These are phyloP conservation scores for Tetragonia tetragonoides DNA, from an alignment of 148 eudicot species.

Conservation along the genomic window DNA sequence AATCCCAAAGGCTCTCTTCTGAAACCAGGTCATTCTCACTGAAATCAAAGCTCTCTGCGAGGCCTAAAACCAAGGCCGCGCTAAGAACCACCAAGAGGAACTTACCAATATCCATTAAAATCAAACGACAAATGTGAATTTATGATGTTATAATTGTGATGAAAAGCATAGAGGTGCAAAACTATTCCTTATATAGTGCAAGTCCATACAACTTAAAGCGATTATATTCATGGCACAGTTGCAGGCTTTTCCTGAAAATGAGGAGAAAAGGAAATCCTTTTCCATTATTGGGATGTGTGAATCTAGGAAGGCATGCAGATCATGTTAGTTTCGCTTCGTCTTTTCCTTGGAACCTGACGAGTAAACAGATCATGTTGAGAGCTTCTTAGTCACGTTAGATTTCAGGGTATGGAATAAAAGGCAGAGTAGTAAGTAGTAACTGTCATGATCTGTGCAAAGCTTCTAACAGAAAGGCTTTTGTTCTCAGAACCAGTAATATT, in stretches of 20 bases:
- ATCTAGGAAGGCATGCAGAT: not conserved
- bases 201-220: not conserved
- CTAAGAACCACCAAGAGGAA: slow-evolving; percentile 27
- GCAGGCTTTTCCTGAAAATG: slow-evolving; percentile 8
- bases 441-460: slow-evolving; percentile 8
- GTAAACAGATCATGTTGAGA: slow-evolving; percentile 10
- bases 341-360: slow-evolving; percentile 15
- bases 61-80: slow-evolving; percentile 29
- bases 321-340: slow-evolving; percentile 1
- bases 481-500: not conserved
- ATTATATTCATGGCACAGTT: not conserved
- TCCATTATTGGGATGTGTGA: slow-evolving; percentile 19
- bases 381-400: slow-evolving; percentile 13
- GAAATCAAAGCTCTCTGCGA: slow-evolving; percentile 37
- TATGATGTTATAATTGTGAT: not conserved
- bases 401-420: not conserved
- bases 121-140: not conserved
- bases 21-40: slow-evolving; percentile 44
- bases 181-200: slow-evolving; percentile 13
- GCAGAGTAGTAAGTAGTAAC: not conserved
- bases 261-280: not conserved
- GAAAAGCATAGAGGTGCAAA: not conserved
- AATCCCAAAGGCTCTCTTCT: slow-evolving; percentile 44
- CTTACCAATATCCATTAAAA: slow-evolving; percentile 28
- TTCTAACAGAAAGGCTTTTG: slow-evolving; percentile 19